These are phyloP conservation scores for Apiospora phragmitis DNA, from an alignment of 2,329 filamentous ascomycete genomes.

Conservation along the genomic window DNA sequence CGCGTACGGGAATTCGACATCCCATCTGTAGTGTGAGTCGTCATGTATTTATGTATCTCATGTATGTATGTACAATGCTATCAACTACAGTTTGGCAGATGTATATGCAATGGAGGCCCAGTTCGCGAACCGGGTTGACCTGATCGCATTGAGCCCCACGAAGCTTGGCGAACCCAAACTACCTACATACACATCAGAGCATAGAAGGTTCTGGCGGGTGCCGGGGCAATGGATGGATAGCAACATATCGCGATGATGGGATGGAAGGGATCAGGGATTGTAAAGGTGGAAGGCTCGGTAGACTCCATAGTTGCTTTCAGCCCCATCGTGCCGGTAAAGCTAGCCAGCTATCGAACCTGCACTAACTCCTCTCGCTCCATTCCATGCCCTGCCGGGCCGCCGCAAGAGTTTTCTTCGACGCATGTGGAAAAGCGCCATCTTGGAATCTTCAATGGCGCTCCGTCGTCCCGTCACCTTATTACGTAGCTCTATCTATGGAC, in stretches of 20 bases:
- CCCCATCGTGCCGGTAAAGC: not conserved
- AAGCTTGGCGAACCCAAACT: not conserved
- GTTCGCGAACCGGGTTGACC: not conserved
- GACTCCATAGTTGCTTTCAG: not conserved
- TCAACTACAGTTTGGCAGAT: not conserved
- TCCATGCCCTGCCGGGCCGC: not conserved
- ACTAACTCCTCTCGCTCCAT: not conserved
- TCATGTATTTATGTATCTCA: too few species aligned
- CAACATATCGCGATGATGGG: not conserved
- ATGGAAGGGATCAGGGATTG: not conserved
- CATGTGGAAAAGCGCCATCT: not conserved
- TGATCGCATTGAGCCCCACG: not conserved
- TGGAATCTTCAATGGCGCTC: not conserved
- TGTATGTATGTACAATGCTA: not conserved
- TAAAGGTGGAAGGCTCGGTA: not conserved
- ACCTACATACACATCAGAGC: not conserved
- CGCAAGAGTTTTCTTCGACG: not conserved
- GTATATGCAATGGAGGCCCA: not conserved
- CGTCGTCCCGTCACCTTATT: not conserved
- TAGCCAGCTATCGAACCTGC: not conserved
- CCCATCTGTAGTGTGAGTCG: not conserved
- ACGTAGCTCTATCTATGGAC: not conserved
- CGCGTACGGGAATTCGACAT: not conserved
- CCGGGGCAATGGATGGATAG: not conserved
- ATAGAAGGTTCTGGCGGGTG: not conserved